Evolutionary conservation across 176 grass and related monocot genomes (phyloP).

Genomic region (Alopecurus myosuroides): DNA sequence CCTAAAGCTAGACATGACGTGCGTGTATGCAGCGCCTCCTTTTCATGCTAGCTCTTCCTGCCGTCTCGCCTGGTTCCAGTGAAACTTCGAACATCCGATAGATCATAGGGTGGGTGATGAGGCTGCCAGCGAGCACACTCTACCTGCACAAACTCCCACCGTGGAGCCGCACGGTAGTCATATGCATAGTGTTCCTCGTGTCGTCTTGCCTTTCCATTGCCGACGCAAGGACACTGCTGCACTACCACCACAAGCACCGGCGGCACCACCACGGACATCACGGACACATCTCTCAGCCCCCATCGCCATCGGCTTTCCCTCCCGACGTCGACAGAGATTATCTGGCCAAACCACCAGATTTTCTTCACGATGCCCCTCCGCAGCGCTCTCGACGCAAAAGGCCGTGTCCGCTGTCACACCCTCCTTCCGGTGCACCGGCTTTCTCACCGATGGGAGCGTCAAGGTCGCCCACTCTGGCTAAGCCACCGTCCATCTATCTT

Average conservation of each 20-base stretch:
- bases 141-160: not conserved
- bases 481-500: not conserved
- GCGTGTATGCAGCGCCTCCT: too few relatives aligned
- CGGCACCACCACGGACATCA: conserved; percentile 9
- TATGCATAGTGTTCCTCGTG: not conserved
- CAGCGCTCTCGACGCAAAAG: not conserved
- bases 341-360: not conserved
- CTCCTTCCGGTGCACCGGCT: not conserved
- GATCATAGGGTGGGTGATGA: not conserved
- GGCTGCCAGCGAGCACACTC: not conserved
- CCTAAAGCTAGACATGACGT: too few relatives aligned
- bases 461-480: not conserved
- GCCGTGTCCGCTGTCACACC: not conserved
- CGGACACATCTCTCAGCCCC: conserved; percentile 48
- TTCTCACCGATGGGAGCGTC: not conserved
- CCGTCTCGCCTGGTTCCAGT: too few relatives aligned
- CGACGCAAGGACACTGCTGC: conserved; percentile 19
- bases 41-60: too few relatives aligned
- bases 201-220: not conserved
- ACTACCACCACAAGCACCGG: conserved; percentile 43
- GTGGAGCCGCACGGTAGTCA: not conserved
- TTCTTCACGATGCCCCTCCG: too few relatives aligned
- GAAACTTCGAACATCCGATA: too few relatives aligned
- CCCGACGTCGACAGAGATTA: not conserved
- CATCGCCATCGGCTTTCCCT: conserved; percentile 20